Base-by-base conservation (phyloP, 2,329 filamentous ascomycete genomes). In the Penicillium frequentans region DNA sequence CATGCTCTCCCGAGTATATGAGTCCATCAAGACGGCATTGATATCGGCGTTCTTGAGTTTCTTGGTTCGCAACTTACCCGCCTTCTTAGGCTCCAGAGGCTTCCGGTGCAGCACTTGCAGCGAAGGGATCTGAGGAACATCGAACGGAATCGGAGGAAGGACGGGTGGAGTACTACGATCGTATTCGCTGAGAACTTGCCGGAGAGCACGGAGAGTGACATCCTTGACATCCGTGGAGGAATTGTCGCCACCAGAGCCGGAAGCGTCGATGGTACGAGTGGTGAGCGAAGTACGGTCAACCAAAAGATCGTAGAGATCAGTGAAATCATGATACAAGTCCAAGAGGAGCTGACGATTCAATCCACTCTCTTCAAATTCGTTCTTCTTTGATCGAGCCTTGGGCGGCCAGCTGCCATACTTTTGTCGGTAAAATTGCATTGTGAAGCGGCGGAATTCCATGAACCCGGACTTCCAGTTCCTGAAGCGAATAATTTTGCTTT, bases 381-480 rank as follows among this genome's bases (percentile, higher is more conserved):
- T 96, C 82, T 96, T 96, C 81, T 96, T 96, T 66, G 87, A 93
- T 67, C 84, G 89, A 2, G 92, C 91, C 73, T 95, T 96, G 9
- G 95, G 93, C 2, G 95, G 93, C 93, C 93, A 90, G 29, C 86
- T 82, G n/a, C 87, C 87, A 67, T 87, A 88, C 47, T 83, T 81
- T 49, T 81, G 73, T 61, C 87, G 86, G 69, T 87, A 96, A 72
- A 92, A 88, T 61, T 81, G 79, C 50, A 92, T 79, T 19, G 88
- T 83, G 70, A 92, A 91, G 39, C 86, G 85, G 39, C 91, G 84
- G 81, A 93, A 91, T 55, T 84, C 86, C 57, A 83, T 77, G 70
- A 93, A 98, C 2, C 87, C 83, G 19, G 81, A 80, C 67, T 85
- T 89, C 93, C 95, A 98, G 27, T 84, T 83, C 72, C 92, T 91